phyloP scores from a whole-genome alignment of 345 rosid genomes.

The Pseudoturritis turrita region DNA sequence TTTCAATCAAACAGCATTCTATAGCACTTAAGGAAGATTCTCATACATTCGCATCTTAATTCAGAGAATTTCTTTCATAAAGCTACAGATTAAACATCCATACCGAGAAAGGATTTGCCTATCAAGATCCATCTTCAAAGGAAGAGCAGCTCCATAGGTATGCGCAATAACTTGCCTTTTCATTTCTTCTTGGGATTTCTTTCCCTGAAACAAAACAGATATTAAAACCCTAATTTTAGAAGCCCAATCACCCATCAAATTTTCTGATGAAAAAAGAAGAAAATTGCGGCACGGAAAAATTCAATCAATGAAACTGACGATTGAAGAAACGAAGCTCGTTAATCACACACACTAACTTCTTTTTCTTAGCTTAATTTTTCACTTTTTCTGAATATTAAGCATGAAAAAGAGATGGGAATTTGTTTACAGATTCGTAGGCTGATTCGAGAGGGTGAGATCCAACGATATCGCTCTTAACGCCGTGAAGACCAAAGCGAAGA shows the following conservation, averaged over 20 bases:
- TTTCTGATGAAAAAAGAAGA: not conserved
- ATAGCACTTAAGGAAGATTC: not conserved
- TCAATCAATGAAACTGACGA: not conserved
- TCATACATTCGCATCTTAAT: not conserved
- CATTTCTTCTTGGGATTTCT: slow-evolving; percentile 49
- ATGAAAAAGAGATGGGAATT: not conserved
- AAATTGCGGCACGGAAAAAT: too few species aligned
- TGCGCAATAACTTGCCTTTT: slow-evolving; percentile 50
- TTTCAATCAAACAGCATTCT: not conserved
- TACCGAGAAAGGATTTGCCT: slow-evolving; percentile 82
- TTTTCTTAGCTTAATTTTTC: not conserved
- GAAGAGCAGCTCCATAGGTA: slow-evolving; percentile 77
- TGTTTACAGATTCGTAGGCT: slow-evolving; percentile 51
- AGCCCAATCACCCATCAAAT: not conserved
- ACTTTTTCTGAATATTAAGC: not conserved
- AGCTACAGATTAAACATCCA: not conserved
- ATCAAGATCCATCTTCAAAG: slow-evolving; percentile 82
- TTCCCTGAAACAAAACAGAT: slow-evolving; percentile 34
- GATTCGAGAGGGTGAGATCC: slow-evolving; percentile 82
- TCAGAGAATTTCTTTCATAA: not conserved
- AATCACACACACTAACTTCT: not conserved
- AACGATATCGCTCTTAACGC: slow-evolving; percentile 67
- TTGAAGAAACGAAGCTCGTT: not conserved
- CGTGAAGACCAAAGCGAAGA: slow-evolving; percentile 77
- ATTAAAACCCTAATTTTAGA: not conserved